These are phyloP conservation scores for Aspergillus pseudoviridinutans DNA, from an alignment of 2,329 filamentous ascomycete species.

Conservation along the genomic window DNA sequence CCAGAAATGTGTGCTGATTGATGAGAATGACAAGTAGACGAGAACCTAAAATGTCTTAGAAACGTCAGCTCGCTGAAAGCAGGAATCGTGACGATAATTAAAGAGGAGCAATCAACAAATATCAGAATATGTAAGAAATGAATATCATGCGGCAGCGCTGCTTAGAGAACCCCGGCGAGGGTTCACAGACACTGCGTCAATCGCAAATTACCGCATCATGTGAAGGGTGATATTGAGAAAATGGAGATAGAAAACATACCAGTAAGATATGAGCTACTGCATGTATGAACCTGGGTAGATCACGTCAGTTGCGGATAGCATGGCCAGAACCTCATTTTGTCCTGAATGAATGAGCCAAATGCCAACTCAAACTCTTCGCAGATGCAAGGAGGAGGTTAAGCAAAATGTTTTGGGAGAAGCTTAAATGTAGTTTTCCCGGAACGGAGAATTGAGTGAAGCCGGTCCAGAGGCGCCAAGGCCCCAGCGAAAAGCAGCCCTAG, in stretches of 20 bases:
- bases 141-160: constrained; percentile 78
- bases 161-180: constrained; percentile 84
- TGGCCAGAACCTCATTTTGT: constrained; percentile 16
- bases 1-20: constrained; percentile 6
- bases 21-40: not conserved
- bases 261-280: constrained; percentile 2
- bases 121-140: constrained; percentile 99
- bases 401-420: constrained; percentile 17
- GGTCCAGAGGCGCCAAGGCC: constrained; percentile 10
- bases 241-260: constrained; percentile 20
- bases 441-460: constrained; percentile 21
- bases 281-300: not conserved
- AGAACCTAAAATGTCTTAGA: constrained; percentile 17
- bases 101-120: constrained; percentile 14
- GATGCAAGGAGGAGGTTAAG: constrained; percentile 18
- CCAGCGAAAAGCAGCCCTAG: constrained; percentile 32
- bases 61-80: constrained; percentile 19
- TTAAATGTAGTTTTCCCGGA: constrained; percentile 17
- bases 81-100: not conserved
- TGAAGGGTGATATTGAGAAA: constrained; percentile 15
- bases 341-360: constrained; percentile 4
- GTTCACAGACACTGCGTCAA: constrained; percentile 82
- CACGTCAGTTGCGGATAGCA: not conserved
- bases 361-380: not conserved
- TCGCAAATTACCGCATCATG: constrained; percentile 99